Evolutionary conservation across 2,329 filamentous ascomycete species (phyloP), one percentile per base, ranked within the genome.

Genomic region (Pseudogymnoascus sp.): DNA sequence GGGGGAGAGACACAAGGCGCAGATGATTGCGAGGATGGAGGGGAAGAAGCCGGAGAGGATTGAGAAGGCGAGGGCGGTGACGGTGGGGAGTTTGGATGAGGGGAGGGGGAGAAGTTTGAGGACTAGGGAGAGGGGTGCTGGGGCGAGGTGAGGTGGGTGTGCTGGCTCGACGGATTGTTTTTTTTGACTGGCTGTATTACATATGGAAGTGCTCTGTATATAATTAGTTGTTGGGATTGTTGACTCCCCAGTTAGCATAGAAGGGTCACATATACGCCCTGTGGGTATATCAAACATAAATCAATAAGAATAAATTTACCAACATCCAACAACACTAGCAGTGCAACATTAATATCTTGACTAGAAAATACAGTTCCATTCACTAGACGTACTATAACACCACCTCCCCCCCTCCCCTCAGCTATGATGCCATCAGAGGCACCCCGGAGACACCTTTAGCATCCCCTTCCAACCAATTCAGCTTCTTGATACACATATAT

Each of bases 11-110:
- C 66, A 68, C 20, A 64, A 66, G 25, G 65, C 70, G 41, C 61
- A 64, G 14, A 65, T 70, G 2, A 65, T 69, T 63, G 70, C 70
- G 12, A 67, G 67, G 37, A 70, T 72, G 69, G 65, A 63, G 28
- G 71, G 70, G 1, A 68, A 71, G 57, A 69, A 65, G 25, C 50
- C 59, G 22, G 63, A 59, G 58, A 65, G 60, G 62, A 65, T 22
- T 41, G 41, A 36, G 25, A 59, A 62, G 41, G 67, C 67, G 60
- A 67, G 63, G 33, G 63, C 62, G 14, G 50, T 65, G 11, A 67
- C 67, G 30, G 59, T 67, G 22, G 65, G 67, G 3, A 64, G 65
- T 61, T 38, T 58, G 65, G 25, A 65, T 60, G 58, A 61, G 30
- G 28, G 28, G 43, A 57, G 59, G 33, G 33, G 28, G 28, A 58